Evolutionary conservation across 176 grass and related monocot genomes (phyloP), one percentile per base, ranked within the genome.

Genomic region (Pontederia crassipes): DNA sequence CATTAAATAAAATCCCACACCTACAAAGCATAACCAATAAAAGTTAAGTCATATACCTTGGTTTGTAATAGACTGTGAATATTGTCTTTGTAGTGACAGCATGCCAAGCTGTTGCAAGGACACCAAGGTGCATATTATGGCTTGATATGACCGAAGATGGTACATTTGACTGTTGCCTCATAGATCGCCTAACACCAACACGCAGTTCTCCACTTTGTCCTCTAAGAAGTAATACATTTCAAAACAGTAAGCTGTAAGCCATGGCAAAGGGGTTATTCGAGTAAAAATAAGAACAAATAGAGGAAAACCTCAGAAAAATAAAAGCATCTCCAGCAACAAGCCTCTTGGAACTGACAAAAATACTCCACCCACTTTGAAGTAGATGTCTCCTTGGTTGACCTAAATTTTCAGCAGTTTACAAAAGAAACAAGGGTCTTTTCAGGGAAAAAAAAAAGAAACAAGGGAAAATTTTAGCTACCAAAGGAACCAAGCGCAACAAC

Each of bases 61-160:
- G 90, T 68, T 95, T 95, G 77, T 95, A 95, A 57, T 86, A 95
- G 67, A 89, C 80, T 32, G 77, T 83, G 78, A 95, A 95, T 10
- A 83, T 77, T 54, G 82, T 79, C 68, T 81, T 76, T 17, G 86
- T 95, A 10, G 74, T 74, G 40, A 95, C 77, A 61, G 90, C 86
- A 72, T 95, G 90, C 24, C 82, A 89, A 45, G 90, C 90, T 54
- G 90, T 95, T 68, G 90, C 90, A 54, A 95, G 82, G 15, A 95
- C 90, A 28, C 90, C 90, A 53, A 95, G 77, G 79, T 95, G 90
- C 90, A 95, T 95, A 77, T 77, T 95, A 72, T 95, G 86, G 59
- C 86, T 89, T 62, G 90, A 95, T 73, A 95, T 95, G 48, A 95
- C 90, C 16, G 90, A 95, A 13, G 90, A 62, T 0, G 90, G 86